Conservation (phyloP, 257 asterid species). For the Perilla frutescens region DNA sequence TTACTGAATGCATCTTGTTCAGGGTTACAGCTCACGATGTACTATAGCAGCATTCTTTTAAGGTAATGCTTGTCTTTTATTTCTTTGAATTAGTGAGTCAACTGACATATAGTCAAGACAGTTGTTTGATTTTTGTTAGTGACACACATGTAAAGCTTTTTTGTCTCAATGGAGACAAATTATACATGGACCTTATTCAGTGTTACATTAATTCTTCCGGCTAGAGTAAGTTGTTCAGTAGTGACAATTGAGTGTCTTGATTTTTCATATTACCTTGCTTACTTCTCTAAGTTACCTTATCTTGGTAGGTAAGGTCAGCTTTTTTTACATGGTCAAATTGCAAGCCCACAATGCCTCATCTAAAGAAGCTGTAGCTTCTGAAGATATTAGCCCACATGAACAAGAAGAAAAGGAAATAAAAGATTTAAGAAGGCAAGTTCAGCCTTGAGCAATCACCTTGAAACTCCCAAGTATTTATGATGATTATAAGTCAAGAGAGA, state of each 20-base stretch:
- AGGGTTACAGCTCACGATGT: background rate
- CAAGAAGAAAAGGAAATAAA: background rate
- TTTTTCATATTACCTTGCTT: background rate
- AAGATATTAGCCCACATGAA: background rate
- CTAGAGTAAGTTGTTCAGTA: background rate
- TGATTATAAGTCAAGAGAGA: background rate
- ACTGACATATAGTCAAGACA: conserved; percentile 4
- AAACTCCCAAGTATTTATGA: background rate
- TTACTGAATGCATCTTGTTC: conserved; percentile 5
- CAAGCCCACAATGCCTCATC: background rate
- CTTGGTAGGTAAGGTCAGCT: background rate
- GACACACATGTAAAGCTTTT: background rate
- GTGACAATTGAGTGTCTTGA: background rate
- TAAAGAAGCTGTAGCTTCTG: conserved; percentile 16
- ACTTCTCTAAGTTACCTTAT: background rate
- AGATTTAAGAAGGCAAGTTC: background rate
- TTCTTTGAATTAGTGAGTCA: background rate
- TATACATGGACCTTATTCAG: too few relatives aligned
- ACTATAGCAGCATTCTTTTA: conserved; percentile 1
- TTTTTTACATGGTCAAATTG: background rate
- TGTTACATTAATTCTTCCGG: background rate
- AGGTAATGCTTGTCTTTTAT: background rate
- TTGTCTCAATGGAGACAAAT: background rate
- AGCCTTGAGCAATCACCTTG: background rate
- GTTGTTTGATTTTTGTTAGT: background rate